Evolutionary conservation across 345 rosid species (phyloP), one percentile per base, ranked within the genome.

Genomic region (Trapa incisa): DNA sequence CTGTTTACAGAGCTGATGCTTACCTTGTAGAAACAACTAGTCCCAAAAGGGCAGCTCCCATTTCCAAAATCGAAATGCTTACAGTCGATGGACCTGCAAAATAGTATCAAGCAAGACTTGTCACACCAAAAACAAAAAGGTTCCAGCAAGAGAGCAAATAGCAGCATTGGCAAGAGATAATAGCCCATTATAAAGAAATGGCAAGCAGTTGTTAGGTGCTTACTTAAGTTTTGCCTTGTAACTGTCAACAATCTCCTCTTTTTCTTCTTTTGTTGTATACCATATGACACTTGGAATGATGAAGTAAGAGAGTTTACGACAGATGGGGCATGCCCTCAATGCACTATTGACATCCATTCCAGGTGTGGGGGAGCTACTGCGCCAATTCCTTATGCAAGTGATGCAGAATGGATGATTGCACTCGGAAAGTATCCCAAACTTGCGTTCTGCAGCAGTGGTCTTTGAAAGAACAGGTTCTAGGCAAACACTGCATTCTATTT

Each of bases 321-420:
- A 91, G 48, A 89, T 86, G 29, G 97, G 97, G 72, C 99, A 94
- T 3, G 96, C 80, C 83, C 97, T 87, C 80, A 87, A 74, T 45
- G 92, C 78, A 74, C 84, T 80, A 74, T 87, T 88, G 41, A 86
- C 87, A 78, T 94, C 97, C 93, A 91, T 83, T 54, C 97, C 96
- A 16, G 96, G 86, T 17, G 88, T 82, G 47, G 96, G 93, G 29
- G 95, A 83, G 74, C 84, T 88, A 52, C 82, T 81, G 32, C 96
- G 96, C 96, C 96, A 91, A 66, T 91, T 91, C 72, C 97, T 82
- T 70, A 91, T 91, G 66, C 97, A 91, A 2, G 86, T 85, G 63
- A 91, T 83, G 72, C 99, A 94, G 73, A 94, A 94, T 45, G 99
- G 95, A 84, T 94, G 99, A 82, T 94, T 91, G 62, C 99, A 91